phyloP scores from a whole-genome alignment of 2,329 filamentous ascomycete genomes.

The Pseudocercospora fijiensis region DNA sequence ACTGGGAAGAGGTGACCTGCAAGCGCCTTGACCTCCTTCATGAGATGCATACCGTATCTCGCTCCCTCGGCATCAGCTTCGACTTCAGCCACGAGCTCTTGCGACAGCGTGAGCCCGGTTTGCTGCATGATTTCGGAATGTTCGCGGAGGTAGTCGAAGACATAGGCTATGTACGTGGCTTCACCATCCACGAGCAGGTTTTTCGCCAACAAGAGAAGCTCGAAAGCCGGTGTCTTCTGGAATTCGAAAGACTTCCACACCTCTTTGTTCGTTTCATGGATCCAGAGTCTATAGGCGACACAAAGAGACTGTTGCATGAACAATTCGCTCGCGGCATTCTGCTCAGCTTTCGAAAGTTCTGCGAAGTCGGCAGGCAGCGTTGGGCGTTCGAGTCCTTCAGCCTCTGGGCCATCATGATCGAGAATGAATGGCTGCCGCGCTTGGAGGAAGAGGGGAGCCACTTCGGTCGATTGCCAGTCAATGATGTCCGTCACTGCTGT shows the following conservation, averaged over 20 bases:
- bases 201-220: background rate
- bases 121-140: conserved; percentile 7
- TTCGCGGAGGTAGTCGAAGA: background rate
- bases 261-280: background rate
- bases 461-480: conserved; percentile 40
- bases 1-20: too few species aligned
- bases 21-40: too few species aligned
- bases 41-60: too few species aligned
- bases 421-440: conserved; percentile 38
- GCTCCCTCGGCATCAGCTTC: too few species aligned
- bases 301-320: too few species aligned
- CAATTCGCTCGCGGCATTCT: too few species aligned
- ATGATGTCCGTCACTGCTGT: conserved; percentile 38
- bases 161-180: background rate
- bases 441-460: conserved; percentile 42
- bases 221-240: background rate
- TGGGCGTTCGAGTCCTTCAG: conserved; percentile 35
- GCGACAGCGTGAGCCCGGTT: conserved; percentile 7
- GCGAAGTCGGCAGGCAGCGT: conserved; percentile 29
- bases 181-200: conserved; percentile 24
- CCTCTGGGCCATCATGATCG: conserved; percentile 38
- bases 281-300: background rate
- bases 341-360: conserved; percentile 26
- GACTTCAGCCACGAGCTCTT: background rate
- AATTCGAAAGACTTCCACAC: conserved; percentile 8